Evolutionary conservation across 148 eudicot genomes (phyloP).

Genomic region (Rhododendron griersonianum): DNA sequence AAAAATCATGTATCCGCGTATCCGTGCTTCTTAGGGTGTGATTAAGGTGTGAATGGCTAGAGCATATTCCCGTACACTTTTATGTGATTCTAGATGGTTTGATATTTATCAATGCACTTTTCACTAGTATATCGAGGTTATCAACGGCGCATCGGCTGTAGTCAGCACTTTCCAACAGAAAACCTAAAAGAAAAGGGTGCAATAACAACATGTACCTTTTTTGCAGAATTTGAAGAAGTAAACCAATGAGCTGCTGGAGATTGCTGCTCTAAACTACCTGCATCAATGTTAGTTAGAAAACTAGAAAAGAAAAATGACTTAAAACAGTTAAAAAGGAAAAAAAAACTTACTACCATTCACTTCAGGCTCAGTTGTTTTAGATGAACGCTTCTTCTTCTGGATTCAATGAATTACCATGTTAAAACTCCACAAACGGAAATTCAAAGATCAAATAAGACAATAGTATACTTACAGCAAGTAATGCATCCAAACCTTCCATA

Average conservation of each 20-base stretch:
- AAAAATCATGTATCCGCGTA: too few species aligned
- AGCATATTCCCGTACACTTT: not conserved
- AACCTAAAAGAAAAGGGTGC: not conserved
- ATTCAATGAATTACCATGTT: slow-evolving; percentile 17
- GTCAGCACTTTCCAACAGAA: not conserved
- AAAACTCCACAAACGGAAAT: not conserved
- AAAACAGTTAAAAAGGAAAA: not conserved
- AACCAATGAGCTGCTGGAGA: slow-evolving; percentile 63
- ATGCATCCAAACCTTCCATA: slow-evolving; percentile 64
- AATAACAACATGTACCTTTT: slow-evolving; percentile 43
- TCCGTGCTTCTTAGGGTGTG: not conserved
- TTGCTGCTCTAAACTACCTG: slow-evolving; percentile 48
- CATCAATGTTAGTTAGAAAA: slow-evolving; percentile 12
- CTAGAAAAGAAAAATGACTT: not conserved
- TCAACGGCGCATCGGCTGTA: not conserved
- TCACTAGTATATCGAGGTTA: not conserved
- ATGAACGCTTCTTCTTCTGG: slow-evolving; percentile 52
- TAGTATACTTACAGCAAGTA: slow-evolving; percentile 48
- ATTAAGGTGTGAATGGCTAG: not conserved
- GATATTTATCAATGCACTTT: not conserved
- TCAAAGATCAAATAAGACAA: not conserved
- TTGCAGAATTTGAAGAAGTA: slow-evolving; percentile 55
- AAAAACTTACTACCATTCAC: slow-evolving; percentile 38
- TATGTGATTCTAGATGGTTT: not conserved
- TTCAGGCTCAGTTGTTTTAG: slow-evolving; percentile 40